Evolutionary conservation across 495 filamentous ascomycete genomes (phyloP).

Genomic region (Trichoderma asperelloides): DNA sequence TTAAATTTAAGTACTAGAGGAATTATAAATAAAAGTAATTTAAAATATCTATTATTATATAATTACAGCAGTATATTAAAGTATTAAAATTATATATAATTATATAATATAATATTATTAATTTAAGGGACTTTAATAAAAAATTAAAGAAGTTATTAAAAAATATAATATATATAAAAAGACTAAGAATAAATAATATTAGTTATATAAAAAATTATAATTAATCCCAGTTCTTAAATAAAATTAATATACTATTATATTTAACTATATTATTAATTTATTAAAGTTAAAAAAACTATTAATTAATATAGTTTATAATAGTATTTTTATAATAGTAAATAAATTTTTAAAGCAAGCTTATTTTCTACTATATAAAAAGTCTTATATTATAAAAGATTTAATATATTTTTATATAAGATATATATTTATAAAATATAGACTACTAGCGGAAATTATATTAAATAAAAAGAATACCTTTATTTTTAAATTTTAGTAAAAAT

Average conservation of each 20-base stretch:
- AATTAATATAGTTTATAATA: not conserved
- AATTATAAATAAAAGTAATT: constrained; percentile 25
- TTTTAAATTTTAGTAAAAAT: not conserved
- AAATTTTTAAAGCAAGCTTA: not conserved
- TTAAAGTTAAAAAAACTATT: too few relatives aligned
- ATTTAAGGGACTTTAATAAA: not conserved
- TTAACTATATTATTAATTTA: too few relatives aligned
- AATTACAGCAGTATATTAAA: constrained; percentile 12
- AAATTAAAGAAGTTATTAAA: not conserved
- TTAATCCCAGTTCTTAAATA: too few relatives aligned
- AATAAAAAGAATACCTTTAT: constrained; percentile 13
- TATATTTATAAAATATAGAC: constrained; percentile 11
- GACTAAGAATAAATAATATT: not conserved
- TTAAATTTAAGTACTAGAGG: constrained; percentile 23
- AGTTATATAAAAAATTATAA: not conserved
- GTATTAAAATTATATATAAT: constrained; percentile 21
- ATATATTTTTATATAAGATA: constrained; percentile 4
- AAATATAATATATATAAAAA: not conserved
- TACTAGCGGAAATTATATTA: constrained; percentile 16
- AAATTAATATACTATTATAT: too few relatives aligned
- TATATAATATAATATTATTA: constrained; percentile 19
- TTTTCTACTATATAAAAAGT: not conserved
- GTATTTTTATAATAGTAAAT: constrained; percentile 24
- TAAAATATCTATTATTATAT: constrained; percentile 19
- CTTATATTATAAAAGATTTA: not conserved